Percentiles rank a stretch among this genome's conserved stretches.
phyloP scores from a whole-genome alignment of 352 stramenopile species.

The Globisporangium okanoganense region DNA sequence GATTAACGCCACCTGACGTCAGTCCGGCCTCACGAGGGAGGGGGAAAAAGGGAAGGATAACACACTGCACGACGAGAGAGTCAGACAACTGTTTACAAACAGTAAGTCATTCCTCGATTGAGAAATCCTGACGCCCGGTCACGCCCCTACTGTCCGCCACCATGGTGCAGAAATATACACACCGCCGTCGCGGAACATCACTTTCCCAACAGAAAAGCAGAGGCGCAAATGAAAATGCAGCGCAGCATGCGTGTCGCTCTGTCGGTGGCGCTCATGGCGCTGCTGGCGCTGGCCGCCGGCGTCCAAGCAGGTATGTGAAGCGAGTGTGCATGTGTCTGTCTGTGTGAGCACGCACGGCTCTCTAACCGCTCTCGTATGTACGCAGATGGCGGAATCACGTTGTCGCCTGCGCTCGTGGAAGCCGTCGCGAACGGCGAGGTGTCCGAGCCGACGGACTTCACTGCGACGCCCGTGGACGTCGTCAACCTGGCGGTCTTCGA shows the following conservation, averaged over 20 bases:
- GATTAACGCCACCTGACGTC: too few relatives aligned
- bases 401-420: constrained; percentile 10
- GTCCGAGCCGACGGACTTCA: constrained; percentile 1
- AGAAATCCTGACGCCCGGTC: not conserved
- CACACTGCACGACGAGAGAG: not conserved
- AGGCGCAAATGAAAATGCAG: not conserved
- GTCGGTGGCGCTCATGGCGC: not conserved
- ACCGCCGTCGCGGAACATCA: not conserved
- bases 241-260: not conserved
- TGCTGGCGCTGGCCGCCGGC: not conserved
- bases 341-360: not conserved
- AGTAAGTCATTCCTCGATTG: not conserved
- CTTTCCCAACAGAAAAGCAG: not conserved
- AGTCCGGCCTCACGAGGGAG: too few relatives aligned
- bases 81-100: not conserved
- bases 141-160: not conserved
- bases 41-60: not conserved
- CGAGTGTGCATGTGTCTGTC: not conserved
- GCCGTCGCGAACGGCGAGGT: constrained; percentile 13
- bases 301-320: not conserved
- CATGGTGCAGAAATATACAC: not conserved
- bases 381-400: constrained; percentile 8
- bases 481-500: not conserved
- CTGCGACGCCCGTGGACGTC: constrained; percentile 11
- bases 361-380: not conserved